Base-by-base conservation (phyloP, 2,329 filamentous ascomycete species). In the Cladosporium colombiae region DNA sequence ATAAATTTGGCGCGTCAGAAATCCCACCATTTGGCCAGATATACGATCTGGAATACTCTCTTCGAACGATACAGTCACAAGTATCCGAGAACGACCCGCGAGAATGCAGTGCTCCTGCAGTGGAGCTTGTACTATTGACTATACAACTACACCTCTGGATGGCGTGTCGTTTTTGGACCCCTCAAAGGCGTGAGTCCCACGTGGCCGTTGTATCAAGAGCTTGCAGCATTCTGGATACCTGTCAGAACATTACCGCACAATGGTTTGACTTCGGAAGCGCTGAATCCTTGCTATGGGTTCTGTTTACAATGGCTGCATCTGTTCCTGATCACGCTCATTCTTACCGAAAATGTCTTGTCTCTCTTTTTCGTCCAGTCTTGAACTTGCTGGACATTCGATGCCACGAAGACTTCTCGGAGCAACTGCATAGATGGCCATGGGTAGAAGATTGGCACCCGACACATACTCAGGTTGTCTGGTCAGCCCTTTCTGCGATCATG, bases 81-180 rank as follows among this genome's bases (percentile, higher is more conserved):
- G 27, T 18, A 16, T 50, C 18, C 11, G 21, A 33, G 5, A 33
- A 50, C 5, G 35, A 31, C 8, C 27, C 3, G 4, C 18, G 40
- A 2, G n/a, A 21, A 23, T 14, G 21, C 27, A 61, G 18, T 40
- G n/a, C 44, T 31, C 27, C 21, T 50, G 44, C 44, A 21, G n/a
- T 50, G 16, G 40, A 50, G 10, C 58, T 61, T 33, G 58, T 61
- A 14, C 21, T 50, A 4, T 25, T 49, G 18, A 31, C 58, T 27
- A 31, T 46, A 4, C 58, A 61, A 18, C 27, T 61, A 2, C 58
- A 61, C 21, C 29, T 62, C 31, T 62, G 59, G 59, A 62, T 62
- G 59, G 59, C 46, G 13, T 62, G 46, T 40, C 59, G 59, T 46
- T 62, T 62, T n/a, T 62, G 59, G 59, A 62, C 59, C 18, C 59